These are phyloP conservation scores for Phylloboletellus chloephorus DNA, from an alignment of 1,284 basidiomycete species.

Conservation along the genomic window DNA sequence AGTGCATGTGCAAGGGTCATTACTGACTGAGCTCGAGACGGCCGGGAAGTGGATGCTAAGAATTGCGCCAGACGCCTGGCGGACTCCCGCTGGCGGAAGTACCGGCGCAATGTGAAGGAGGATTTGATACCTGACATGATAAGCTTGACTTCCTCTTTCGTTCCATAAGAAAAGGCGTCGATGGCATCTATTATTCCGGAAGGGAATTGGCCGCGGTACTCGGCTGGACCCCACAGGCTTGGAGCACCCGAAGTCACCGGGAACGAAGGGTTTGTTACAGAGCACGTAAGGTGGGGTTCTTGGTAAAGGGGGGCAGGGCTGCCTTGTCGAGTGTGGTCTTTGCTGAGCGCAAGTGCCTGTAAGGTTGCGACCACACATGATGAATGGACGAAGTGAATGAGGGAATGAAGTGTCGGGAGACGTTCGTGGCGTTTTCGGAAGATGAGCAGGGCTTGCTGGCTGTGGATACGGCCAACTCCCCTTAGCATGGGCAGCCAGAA, in stretches of 20 bases:
- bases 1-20: constrained; percentile 45
- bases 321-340: constrained; percentile 9
- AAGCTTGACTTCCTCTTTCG: constrained; percentile 23
- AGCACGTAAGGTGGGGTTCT: neutral
- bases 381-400: constrained; percentile 15
- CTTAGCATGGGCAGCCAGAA: constrained; percentile 67
- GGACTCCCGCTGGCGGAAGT: constrained; percentile 37
- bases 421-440: constrained; percentile 14
- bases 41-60: constrained; percentile 39
- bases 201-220: constrained; percentile 20
- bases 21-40: constrained; percentile 39
- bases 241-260: neutral
- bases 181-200: constrained; percentile 23
- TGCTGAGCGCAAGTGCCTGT: constrained; percentile 20
- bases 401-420: constrained; percentile 8
- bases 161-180: constrained; percentile 21
- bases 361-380: constrained; percentile 20
- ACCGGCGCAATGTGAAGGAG: constrained; percentile 25
- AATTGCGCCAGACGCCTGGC: constrained; percentile 41
- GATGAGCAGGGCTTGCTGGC: constrained; percentile 36
- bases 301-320: constrained; percentile 3
- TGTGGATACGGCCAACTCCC: constrained; percentile 50
- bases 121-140: constrained; percentile 20
- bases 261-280: neutral
- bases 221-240: neutral